These are phyloP conservation scores for Rutstroemia sp. DNA, from an alignment of 2,329 filamentous ascomycete species.

Conservation along the genomic window DNA sequence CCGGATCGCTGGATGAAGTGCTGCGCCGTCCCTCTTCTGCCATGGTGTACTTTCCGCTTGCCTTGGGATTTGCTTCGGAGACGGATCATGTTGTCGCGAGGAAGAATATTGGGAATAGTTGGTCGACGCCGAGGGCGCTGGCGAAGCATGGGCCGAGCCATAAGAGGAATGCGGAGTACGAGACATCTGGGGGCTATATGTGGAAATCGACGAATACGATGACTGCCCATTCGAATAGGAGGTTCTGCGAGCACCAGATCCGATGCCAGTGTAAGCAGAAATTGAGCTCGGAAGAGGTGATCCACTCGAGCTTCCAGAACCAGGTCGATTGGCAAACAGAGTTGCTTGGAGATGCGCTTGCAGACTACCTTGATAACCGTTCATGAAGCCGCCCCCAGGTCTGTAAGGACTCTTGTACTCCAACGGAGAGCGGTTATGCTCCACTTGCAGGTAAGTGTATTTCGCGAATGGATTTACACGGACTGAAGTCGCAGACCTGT, in stretches of 20 bases:
- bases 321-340: constrained; percentile 20
- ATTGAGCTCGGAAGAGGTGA: neutral
- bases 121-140: neutral
- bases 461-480: constrained; percentile 26
- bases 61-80: constrained; percentile 8
- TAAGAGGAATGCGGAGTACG: neutral
- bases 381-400: constrained; percentile 48
- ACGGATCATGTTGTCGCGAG: constrained; percentile 10
- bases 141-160: constrained; percentile 4
- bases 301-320: constrained; percentile 8
- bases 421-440: constrained; percentile 50
- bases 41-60: constrained; percentile 9
- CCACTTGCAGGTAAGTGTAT: constrained; percentile 48
- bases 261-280: constrained; percentile 5
- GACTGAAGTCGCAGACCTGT: neutral
- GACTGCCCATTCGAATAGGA: neutral
- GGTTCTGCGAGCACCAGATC: neutral
- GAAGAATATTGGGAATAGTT: constrained; percentile 6
- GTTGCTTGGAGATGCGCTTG: constrained; percentile 25
- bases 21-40: constrained; percentile 22
- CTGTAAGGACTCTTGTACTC: constrained; percentile 55
- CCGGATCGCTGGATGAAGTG: constrained; percentile 34
- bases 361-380: constrained; percentile 46
- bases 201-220: neutral
- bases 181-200: neutral